Evolutionary conservation across 257 asterid genomes (phyloP).

Genomic region (Marsdenia floribunda): DNA sequence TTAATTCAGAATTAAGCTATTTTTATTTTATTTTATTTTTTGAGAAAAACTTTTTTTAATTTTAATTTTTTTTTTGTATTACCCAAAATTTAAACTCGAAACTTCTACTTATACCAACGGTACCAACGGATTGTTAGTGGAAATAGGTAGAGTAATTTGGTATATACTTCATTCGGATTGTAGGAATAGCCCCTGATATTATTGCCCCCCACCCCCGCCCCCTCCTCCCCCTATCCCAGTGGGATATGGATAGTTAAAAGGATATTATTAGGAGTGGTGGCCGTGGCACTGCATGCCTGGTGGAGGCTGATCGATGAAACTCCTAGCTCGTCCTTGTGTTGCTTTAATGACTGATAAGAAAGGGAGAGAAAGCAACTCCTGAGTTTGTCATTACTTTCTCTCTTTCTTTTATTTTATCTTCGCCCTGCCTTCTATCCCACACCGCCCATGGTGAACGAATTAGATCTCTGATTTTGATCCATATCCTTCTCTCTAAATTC

Average conservation of each 20-base stretch:
- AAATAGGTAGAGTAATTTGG: too few relatives aligned
- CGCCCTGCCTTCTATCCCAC: background rate
- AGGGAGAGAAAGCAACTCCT: slow-evolving; percentile 40
- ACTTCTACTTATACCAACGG: too few relatives aligned
- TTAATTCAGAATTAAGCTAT: too few relatives aligned
- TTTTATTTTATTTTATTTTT: too few relatives aligned
- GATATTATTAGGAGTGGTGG: slow-evolving; percentile 22
- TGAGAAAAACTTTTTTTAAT: too few relatives aligned
- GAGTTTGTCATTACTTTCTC: slow-evolving; percentile 29
- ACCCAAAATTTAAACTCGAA: too few relatives aligned
- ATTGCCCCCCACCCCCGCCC: too few relatives aligned
- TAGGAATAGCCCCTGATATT: too few relatives aligned
- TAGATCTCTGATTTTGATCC: background rate
- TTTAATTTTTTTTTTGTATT: too few relatives aligned
- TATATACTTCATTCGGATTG: too few relatives aligned
- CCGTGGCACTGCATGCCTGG: slow-evolving; percentile 13
- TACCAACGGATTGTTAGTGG: too few relatives aligned
- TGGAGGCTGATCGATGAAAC: background rate
- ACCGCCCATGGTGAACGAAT: background rate
- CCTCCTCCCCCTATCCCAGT: background rate
- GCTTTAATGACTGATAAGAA: slow-evolving; percentile 31
- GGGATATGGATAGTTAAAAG: slow-evolving; percentile 28
- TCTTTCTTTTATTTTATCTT: slow-evolving; percentile 13
- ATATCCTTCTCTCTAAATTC: background rate
- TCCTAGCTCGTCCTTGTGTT: background rate